These are phyloP conservation scores for Fragilariopsis cylindrus DNA, from an alignment of 108 stramenopile species.

Conservation along the genomic window DNA sequence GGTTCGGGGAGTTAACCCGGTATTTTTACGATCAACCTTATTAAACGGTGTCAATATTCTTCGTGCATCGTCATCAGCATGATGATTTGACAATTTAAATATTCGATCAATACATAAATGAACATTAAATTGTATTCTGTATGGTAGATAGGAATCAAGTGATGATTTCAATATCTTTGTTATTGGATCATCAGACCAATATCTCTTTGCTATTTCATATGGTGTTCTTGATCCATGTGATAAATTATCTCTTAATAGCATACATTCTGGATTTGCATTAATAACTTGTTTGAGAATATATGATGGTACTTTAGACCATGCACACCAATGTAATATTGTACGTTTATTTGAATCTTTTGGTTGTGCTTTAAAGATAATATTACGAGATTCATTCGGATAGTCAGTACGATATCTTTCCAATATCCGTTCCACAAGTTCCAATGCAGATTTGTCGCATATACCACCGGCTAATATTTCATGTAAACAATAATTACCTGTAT, in stretches of 20 bases:
- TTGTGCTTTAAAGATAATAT: conserved; percentile 11
- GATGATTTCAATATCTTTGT: background rate
- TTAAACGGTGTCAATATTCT: conserved; percentile 25
- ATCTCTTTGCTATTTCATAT: conserved; percentile 19
- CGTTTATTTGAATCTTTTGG: conserved; percentile 23
- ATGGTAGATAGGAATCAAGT: background rate
- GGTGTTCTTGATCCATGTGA: conserved; percentile 21
- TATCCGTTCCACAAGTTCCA: background rate
- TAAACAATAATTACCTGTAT: conserved; percentile 23
- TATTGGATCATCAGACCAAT: background rate
- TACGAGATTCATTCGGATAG: background rate
- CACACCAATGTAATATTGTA: conserved; percentile 36
- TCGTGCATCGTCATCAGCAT: background rate
- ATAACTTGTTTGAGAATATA: conserved; percentile 20
- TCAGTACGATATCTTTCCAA: conserved; percentile 13
- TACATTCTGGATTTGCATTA: conserved; percentile 19
- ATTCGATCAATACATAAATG: background rate
- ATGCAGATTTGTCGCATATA: conserved; percentile 20
- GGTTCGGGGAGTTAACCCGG: conserved; percentile 15
- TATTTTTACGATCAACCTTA: conserved; percentile 23
- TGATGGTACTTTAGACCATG: conserved; percentile 20
- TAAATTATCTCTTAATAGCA: conserved; percentile 17
- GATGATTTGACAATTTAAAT: background rate
- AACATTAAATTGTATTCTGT: background rate
- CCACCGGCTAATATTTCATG: conserved; percentile 37